phyloP scores from a whole-genome alignment of 2,329 filamentous ascomycete species.

The Beauveria asiatica region DNA sequence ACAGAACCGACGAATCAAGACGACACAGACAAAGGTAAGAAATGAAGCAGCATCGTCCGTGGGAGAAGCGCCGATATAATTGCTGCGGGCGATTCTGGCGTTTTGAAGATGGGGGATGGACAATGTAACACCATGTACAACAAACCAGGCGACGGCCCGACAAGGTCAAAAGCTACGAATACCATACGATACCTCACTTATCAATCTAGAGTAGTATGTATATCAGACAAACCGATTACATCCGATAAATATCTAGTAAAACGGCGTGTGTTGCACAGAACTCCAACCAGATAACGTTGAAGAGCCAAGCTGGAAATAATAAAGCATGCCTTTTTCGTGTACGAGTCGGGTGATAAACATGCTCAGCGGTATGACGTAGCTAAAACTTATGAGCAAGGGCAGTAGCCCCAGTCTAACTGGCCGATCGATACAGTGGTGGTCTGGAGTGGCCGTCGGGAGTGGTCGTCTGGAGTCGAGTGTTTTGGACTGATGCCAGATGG shows the following conservation, averaged over 20 bases:
- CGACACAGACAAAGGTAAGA: slow-evolving; percentile 15
- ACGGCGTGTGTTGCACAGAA: too few species aligned
- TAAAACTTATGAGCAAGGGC: too few species aligned
- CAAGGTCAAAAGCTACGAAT: background rate
- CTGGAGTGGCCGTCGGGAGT: too few species aligned
- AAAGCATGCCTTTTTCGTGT: background rate
- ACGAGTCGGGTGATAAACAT: background rate
- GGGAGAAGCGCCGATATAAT: background rate
- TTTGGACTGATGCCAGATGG: background rate
- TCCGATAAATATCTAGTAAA: too few species aligned
- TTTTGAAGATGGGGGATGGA: background rate
- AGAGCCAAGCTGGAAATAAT: background rate
- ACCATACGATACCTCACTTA: background rate
- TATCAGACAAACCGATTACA: background rate
- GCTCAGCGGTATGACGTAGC: too few species aligned
- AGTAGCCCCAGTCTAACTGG: too few species aligned
- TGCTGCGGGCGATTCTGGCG: background rate
- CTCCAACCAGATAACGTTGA: background rate
- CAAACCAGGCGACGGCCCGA: background rate
- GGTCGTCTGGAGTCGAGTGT: too few species aligned
- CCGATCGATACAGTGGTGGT: too few species aligned
- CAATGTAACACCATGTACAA: slow-evolving; percentile 8
- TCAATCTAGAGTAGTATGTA: background rate
- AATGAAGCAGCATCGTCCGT: slow-evolving; percentile 8
- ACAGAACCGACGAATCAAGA: slow-evolving; percentile 12